A percentile compares a stretch with the other conserved stretches of the same genome.
Evolutionary conservation across 305 asterid genomes (phyloP).

Genomic region (Solanum hybrid): DNA sequence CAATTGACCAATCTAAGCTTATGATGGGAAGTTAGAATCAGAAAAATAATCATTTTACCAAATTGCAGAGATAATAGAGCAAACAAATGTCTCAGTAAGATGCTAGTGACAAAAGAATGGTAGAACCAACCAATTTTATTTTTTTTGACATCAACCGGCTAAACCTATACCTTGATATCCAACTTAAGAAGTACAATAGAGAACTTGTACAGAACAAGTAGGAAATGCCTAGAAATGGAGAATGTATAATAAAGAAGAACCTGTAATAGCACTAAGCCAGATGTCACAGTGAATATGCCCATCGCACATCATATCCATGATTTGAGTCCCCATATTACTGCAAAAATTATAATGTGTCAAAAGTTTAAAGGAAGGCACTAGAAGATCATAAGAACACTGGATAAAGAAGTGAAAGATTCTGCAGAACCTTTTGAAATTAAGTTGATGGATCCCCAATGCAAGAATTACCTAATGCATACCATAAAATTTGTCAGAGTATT

Average conservation of each 20-base stretch:
- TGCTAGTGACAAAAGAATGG: not conserved
- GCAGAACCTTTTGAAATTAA: conserved; percentile 80
- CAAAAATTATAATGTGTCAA: conserved; percentile 7
- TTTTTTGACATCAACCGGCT: not conserved
- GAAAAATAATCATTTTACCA: not conserved
- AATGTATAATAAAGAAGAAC: conserved; percentile 19
- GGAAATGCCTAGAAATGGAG: not conserved
- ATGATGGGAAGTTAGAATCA: not conserved
- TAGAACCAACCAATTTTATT: not conserved
- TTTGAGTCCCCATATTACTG: conserved; percentile 53
- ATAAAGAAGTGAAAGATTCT: conserved; percentile 1
- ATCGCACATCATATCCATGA: conserved; percentile 84
- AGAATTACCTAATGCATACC: conserved; percentile 40
- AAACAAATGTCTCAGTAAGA: not conserved
- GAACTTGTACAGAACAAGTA: not conserved
- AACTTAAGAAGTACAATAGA: not conserved
- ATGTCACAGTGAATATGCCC: conserved; percentile 58
- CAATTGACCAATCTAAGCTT: not conserved
- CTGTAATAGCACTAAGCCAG: conserved; percentile 73
- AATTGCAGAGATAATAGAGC: not conserved
- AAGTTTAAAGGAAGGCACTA: conserved; percentile 5
- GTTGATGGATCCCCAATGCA: conserved; percentile 77
- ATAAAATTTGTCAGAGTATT: conserved; percentile 5
- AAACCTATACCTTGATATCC: not conserved
- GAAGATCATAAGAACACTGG: not conserved